Base-by-base conservation (phyloP, 306 rosid species). In the Acmispon strigosus region DNA sequence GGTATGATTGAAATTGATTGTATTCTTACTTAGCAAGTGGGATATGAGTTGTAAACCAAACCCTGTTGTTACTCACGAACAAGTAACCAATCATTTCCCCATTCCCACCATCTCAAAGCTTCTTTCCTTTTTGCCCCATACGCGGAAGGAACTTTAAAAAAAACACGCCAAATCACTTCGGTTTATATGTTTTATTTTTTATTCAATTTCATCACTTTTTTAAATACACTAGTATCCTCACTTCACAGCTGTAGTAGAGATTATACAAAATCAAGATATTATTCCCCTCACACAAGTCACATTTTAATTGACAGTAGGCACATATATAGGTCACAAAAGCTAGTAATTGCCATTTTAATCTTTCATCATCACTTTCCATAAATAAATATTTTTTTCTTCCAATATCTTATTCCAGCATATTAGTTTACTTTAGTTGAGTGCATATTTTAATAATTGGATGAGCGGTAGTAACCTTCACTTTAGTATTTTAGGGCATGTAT, bases 11-110 rank as follows among this genome's bases (percentile, higher is more conserved):
- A 17, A 62, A 55, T 73, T 37, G 75, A 52, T 71, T 44, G 19
- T 72, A 74, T 80, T 70, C 69, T 75, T 74, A 47, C 67, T 77
- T 65, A 15, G 39, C 73, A 75, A 66, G 72, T 77, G 84, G 85
- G 52, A 29, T 47, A 53, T 44, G 59, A 59, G 77, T 41, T 70
- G 73, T 66, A 76, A 69, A 64, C 65, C 32, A 62, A 76, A n/a
- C n/a, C n/a, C n/a, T n/a, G n/a, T n/a, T n/a, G n/a, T n/a, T n/a
- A n/a, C n/a, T 19, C 53, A 54, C n/a, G 7, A 36, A 55, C 50
- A 74, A 79, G 20, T 50, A 80, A 59, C 49, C 75, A 78, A 82
- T 60, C 75, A 82, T 84, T 69, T 32, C 32, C 62, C 24, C 41
- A 37, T 75, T 63, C 61, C 85, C 15, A 66, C 48, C 65, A 45